phyloP scores from a whole-genome alignment of 768 basidiomycete species.

The Cyathus striatus region DNA sequence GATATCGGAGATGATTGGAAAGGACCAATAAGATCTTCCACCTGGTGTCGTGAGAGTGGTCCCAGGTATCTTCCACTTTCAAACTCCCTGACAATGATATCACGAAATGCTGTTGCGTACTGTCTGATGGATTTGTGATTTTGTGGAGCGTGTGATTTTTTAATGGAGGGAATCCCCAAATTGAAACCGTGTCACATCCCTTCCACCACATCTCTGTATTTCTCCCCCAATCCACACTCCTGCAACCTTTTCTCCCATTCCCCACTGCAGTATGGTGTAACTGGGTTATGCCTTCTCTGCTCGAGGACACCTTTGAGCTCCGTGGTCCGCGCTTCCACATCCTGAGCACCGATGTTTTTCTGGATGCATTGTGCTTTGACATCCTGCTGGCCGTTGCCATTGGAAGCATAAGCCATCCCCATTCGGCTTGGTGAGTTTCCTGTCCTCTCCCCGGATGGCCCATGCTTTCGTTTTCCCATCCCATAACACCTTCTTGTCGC shows the following conservation, averaged over 20 bases:
- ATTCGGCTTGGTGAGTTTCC: background rate
- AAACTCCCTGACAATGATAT: no score
- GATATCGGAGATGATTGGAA: no score
- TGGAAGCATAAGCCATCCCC: background rate
- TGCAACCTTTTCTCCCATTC: background rate
- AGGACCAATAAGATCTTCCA: no score
- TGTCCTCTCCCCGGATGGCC: background rate
- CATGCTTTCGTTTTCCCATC: background rate
- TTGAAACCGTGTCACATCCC: no score
- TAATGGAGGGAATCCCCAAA: no score
- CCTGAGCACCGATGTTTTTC: background rate
- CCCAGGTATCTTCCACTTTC: no score
- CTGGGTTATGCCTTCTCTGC: background rate
- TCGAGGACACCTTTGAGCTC: background rate
- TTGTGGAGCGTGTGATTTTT: no score
- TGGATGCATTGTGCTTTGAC: background rate
- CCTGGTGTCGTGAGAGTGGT: no score
- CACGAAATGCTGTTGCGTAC: no score
- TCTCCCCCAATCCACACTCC: no score
- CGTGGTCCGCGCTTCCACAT: background rate
- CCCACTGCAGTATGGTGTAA: background rate
- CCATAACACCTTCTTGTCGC: background rate
- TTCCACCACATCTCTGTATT: no score
- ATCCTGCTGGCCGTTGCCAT: background rate
- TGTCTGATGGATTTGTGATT: no score